Evolutionary conservation across 768 basidiomycete genomes (phyloP), one percentile per base, ranked within the genome.

Genomic region (Mycena floridula): DNA sequence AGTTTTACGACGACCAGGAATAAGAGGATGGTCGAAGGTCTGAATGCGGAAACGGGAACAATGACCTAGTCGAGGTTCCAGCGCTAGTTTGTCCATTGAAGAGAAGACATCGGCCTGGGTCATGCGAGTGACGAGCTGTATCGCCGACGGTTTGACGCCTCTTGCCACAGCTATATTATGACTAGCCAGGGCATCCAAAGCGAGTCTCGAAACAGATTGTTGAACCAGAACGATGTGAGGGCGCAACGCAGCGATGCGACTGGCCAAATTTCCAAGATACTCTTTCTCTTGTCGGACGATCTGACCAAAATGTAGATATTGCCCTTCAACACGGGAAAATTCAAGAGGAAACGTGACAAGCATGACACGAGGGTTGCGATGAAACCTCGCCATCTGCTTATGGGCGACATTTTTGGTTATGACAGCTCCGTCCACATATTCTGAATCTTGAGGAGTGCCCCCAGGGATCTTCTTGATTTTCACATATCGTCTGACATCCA

Each of bases 381-480:
- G 77, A 18, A 72, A 70, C 40, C 91, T 75, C 16, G 86, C 73
- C 95, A 99, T 97, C 51, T 82, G 79, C 64, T 97, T 97, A 63
- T 98, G 94, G 2, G 93, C 89, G 7, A 98, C 85, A 55, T 97
- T 97, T 73, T 99, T 98, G 15, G 95, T 94, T 56, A 97, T 96
- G 45, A 98, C 92, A 4, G 87, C 89, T 11, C 96, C 96, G 44
- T 92, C 88, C 37, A 99, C 90, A 59, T 93, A 98, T 68, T 99
- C 96, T 4, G 92, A 96, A 61, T 99, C 91, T 22, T 72, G 77
- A 16, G 95, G 93, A 27, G 78, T 70, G 4, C 96, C 96, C 20
- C 96, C 96, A 0, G 96, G 95, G 13, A 98, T 86, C 65, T 95
- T 95, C 71, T 99, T 98, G 64, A 98, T 94, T 67, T 97, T 97